Evolutionary conservation across 495 filamentous ascomycete species (phyloP).

Genomic region (Daldinia vernicosa): DNA sequence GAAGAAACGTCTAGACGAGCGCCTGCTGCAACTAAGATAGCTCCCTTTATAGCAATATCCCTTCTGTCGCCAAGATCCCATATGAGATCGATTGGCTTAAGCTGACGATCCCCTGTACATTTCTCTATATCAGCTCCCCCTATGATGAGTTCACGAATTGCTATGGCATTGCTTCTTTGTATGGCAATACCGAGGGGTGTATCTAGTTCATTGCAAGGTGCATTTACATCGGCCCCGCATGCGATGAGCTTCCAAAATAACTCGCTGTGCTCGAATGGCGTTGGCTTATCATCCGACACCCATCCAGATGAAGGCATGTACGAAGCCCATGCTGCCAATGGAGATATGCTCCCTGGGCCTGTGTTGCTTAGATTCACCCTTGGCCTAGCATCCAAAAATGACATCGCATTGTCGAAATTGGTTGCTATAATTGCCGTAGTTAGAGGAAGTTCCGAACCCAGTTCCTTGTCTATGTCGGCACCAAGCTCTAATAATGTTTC

Average conservation of each 20-base stretch:
- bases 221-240: conserved; percentile 7
- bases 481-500: conserved; percentile 13
- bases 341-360: not conserved
- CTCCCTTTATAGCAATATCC: conserved; percentile 9
- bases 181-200: conserved; percentile 21
- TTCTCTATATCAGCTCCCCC: conserved; percentile 20
- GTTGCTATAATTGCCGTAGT: not conserved
- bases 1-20: conserved; percentile 17
- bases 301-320: not conserved
- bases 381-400: conserved; percentile 18
- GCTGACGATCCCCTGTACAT: not conserved
- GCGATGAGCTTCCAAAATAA: conserved; percentile 9
- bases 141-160: conserved; percentile 14
- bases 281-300: too few species aligned
- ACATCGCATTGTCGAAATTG: not conserved
- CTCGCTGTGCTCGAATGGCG: not conserved
- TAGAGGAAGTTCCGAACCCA: conserved; percentile 1
- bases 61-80: not conserved
- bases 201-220: not conserved
- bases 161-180: not conserved
- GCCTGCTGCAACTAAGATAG: conserved; percentile 19
- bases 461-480: conserved; percentile 13
- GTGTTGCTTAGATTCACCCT: not conserved
- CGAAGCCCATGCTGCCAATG: conserved; percentile 3
- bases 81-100: conserved; percentile 8